Evolutionary conservation across 495 filamentous ascomycete species (phyloP).

Genomic region (Hypoxylon lenormandii): DNA sequence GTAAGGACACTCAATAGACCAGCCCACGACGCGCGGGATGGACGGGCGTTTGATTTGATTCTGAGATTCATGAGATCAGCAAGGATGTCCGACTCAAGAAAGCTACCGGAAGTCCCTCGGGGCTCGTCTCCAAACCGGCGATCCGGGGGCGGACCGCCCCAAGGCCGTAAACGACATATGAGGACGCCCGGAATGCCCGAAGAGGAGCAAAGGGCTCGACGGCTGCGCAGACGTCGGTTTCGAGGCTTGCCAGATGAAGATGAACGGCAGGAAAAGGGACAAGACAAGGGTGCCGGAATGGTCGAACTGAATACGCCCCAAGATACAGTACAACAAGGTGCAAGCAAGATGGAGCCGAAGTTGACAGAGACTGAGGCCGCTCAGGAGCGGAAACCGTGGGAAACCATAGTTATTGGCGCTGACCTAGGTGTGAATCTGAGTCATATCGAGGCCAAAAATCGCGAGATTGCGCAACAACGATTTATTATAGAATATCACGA

Average conservation of each 20-base stretch:
- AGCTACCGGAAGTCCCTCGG: slow-evolving; percentile 7
- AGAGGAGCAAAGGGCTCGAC: slow-evolving; percentile 36
- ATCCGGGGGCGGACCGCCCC: neutral
- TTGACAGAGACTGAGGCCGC: neutral
- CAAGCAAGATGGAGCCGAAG: neutral
- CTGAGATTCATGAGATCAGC: neutral
- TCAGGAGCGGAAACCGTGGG: slow-evolving; percentile 46
- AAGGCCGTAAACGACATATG: slow-evolving; percentile 2
- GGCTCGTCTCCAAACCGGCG: slow-evolving; percentile 4
- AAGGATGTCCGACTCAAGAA: slow-evolving; percentile 8
- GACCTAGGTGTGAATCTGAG: slow-evolving; percentile 55
- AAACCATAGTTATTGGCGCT: slow-evolving; percentile 46
- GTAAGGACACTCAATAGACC: neutral
- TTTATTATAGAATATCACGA: slow-evolving; percentile 51
- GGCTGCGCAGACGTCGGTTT: slow-evolving; percentile 36
- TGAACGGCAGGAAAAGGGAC: neutral
- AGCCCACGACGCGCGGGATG: neutral
- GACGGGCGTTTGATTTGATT: neutral
- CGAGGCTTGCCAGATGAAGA: slow-evolving; percentile 1
- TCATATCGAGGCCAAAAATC: slow-evolving; percentile 55
- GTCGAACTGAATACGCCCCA: neutral
- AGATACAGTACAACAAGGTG: slow-evolving; percentile 7
- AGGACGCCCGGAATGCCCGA: slow-evolving; percentile 46
- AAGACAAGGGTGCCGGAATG: slow-evolving; percentile 3
- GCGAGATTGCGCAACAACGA: slow-evolving; percentile 54